Conservation (phyloP, 2,329 filamentous ascomycete genomes). For the Ophiostoma sp. region DNA sequence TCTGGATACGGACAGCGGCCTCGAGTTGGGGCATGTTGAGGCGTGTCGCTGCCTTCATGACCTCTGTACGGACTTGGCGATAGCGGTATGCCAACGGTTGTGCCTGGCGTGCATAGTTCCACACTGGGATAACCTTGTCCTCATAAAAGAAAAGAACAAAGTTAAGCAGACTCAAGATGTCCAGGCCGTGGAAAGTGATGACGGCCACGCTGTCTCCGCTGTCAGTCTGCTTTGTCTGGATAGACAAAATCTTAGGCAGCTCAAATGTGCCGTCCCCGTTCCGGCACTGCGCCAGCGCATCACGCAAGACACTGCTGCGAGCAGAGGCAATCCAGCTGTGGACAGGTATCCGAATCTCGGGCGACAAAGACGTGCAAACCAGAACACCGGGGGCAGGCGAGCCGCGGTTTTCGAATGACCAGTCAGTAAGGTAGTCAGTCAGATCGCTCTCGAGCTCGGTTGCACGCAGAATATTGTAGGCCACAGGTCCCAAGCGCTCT, state of each 20-base stretch:
- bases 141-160: constrained; percentile 78
- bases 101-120: constrained; percentile 73
- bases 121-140: constrained; percentile 78
- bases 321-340: constrained; percentile 79
- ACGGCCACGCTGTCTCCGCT: constrained; percentile 48
- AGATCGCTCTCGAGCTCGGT: constrained; percentile 67
- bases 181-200: constrained; percentile 67
- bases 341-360: constrained; percentile 71
- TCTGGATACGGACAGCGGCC: constrained; percentile 73
- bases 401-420: constrained; percentile 40
- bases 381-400: constrained; percentile 41
- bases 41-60: constrained; percentile 69
- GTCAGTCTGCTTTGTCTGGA: constrained; percentile 45
- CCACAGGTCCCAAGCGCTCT: constrained; percentile 53
- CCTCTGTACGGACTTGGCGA: constrained; percentile 75
- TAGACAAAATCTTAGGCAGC: constrained; percentile 60
- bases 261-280: constrained; percentile 53
- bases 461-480: constrained; percentile 59
- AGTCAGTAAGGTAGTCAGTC: constrained; percentile 47
- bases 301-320: constrained; percentile 68
- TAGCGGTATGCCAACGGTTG: constrained; percentile 69
- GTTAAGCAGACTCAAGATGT: constrained; percentile 78
- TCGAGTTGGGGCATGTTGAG: constrained; percentile 73
- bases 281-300: constrained; percentile 60
- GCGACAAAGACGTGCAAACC: constrained; percentile 60